These are phyloP conservation scores for Solanum aculeatissimum DNA, from an alignment of 305 asterid species.

Conservation along the genomic window DNA sequence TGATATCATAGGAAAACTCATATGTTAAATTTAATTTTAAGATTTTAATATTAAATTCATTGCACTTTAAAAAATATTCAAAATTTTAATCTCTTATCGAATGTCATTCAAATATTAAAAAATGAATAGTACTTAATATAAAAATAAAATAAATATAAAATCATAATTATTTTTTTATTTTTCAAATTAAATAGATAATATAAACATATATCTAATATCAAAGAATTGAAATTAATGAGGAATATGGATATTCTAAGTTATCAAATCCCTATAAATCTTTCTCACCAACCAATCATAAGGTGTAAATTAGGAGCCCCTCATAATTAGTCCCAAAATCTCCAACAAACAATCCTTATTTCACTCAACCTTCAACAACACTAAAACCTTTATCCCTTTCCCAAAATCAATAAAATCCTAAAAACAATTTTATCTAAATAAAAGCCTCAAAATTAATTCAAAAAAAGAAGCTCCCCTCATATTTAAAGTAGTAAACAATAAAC, in stretches of 20 bases:
- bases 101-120: too few relatives aligned
- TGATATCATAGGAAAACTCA: too few relatives aligned
- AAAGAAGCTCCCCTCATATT: not conserved
- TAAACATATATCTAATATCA: not conserved
- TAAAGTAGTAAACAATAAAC: not conserved
- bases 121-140: too few relatives aligned
- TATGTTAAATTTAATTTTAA: too few relatives aligned
- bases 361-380: not conserved
- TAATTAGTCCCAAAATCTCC: slow-evolving; percentile 24
- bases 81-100: too few relatives aligned
- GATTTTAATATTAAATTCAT: too few relatives aligned
- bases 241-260: not conserved
- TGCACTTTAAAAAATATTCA: too few relatives aligned
- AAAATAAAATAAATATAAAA: too few relatives aligned
- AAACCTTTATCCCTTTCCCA: not conserved
- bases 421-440: not conserved
- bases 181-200: not conserved
- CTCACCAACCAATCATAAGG: slow-evolving; percentile 17
- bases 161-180: not conserved
- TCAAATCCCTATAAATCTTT: slow-evolving; percentile 24
- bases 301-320: slow-evolving; percentile 13
- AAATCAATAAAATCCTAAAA: not conserved
- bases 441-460: not conserved
- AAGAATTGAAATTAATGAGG: not conserved
- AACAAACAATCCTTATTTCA: slow-evolving; percentile 15